Evolutionary conservation across 768 basidiomycete species (phyloP), one percentile per base, ranked within the genome.

Genomic region (Chalciporus pseudorubinellus): DNA sequence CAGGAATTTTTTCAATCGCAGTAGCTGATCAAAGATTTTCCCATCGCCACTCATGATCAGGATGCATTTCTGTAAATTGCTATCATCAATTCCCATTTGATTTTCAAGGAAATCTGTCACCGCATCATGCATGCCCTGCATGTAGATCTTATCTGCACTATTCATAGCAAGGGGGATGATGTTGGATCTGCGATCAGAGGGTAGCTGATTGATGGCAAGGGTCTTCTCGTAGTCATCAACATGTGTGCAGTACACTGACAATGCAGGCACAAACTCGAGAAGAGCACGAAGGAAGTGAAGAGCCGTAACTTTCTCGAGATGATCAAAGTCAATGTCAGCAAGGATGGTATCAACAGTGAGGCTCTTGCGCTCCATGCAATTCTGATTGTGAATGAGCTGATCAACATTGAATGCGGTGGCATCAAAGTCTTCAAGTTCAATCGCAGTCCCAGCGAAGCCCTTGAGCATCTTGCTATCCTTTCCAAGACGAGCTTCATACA

Each of bases 401-500:
- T 39, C 16, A n/a, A 39, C 19, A 19, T 39, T 16, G n/a, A 39
- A 39, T n/a, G n/a, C 19, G 11, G 8, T 16, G 38, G 38, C 11
- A 39, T 39, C 19, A 19, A 39, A 39, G 19, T 39, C 38, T n/a
- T 39, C 38, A 8, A 39, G 11, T 16, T 39, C 38, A 39, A 39
- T 19, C 16, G 38, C 38, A n/a, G 38, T 39, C 19, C 38, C 38
- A 20, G 57, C 55, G 26, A 54, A 56, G 11, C 58, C 58, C 22
- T 56, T 61, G 13, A 61, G 43, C 58, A 59, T 57, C 13, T 29
- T 31, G 41, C 56, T 55, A 12, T 51, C 33, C 20, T 39, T 38
- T 16, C 58, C 55, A 22, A 51, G 52, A 2, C 53, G 16, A 39
- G 16, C n/a, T 6, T 39, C 38, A n/a, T 16, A 6, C 16, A 8